phyloP scores from a whole-genome alignment of 2,329 filamentous ascomycete species.

The Arachnopeziza araneosa region DNA sequence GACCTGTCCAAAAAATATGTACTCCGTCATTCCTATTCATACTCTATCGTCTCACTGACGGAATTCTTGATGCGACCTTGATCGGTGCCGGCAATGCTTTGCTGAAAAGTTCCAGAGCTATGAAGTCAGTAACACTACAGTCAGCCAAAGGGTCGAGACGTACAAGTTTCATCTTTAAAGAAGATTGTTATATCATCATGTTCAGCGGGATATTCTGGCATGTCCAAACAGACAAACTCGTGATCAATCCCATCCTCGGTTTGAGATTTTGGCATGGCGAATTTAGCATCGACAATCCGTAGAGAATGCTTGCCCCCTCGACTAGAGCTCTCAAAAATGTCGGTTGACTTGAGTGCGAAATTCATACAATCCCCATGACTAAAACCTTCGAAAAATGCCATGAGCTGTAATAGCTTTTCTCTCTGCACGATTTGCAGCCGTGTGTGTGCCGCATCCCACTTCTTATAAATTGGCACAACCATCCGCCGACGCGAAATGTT shows the following conservation, averaged over 20 bases:
- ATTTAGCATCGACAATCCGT: constrained; percentile 84
- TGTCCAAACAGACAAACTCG: constrained; percentile 77
- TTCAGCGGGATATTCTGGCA: constrained; percentile 84
- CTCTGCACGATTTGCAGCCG: constrained; percentile 75
- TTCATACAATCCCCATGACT: constrained; percentile 84
- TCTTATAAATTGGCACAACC: constrained; percentile 91
- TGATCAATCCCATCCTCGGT: constrained; percentile 50
- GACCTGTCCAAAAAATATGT: not conserved
- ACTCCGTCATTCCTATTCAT: constrained; percentile 2
- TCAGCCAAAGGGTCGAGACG: constrained; percentile 5
- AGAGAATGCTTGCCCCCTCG: constrained; percentile 64
- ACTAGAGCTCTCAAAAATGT: constrained; percentile 68
- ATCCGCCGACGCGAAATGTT: constrained; percentile 78
- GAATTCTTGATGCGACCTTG: constrained; percentile 29
- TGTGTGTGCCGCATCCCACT: constrained; percentile 79
- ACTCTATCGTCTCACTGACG: constrained; percentile 28
- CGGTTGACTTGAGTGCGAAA: constrained; percentile 78
- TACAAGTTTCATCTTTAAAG: constrained; percentile 66
- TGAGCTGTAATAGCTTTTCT: constrained; percentile 68
- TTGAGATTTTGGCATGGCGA: constrained; percentile 63
- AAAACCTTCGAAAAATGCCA: constrained; percentile 87
- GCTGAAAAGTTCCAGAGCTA: constrained; percentile 24
- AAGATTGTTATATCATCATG: constrained; percentile 85
- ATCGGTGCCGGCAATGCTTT: constrained; percentile 31
- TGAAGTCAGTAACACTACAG: not conserved